Evolutionary conservation across 495 filamentous ascomycete species (phyloP).

Genomic region (Hypoxylon perforatum): DNA sequence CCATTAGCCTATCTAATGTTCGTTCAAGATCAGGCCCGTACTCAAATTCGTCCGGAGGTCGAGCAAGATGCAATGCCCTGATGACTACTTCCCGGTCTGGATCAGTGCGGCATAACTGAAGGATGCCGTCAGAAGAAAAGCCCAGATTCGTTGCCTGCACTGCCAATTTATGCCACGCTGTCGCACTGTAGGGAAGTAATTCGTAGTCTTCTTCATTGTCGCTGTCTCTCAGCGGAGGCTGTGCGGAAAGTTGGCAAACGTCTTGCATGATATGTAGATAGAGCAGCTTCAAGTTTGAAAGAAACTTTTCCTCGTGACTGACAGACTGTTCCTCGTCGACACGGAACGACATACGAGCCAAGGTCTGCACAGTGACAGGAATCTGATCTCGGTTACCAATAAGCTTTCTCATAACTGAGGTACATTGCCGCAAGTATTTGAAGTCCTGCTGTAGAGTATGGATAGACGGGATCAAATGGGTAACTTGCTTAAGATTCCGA

Average conservation of each 20-base stretch:
- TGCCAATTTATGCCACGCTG: constrained; percentile 15
- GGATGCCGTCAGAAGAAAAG: constrained; percentile 12
- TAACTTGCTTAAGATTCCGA: constrained; percentile 1
- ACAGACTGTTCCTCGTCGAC: not conserved
- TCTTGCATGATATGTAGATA: constrained; percentile 15
- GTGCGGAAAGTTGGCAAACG: constrained; percentile 8
- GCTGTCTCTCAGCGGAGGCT: constrained; percentile 3
- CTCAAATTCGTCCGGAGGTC: constrained; percentile 10
- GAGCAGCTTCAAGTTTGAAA: constrained; percentile 4
- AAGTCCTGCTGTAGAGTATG: constrained; percentile 15
- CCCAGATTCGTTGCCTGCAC: constrained; percentile 3
- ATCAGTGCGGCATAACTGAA: constrained; percentile 7
- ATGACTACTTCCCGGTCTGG: constrained; percentile 7
- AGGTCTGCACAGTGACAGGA: constrained; percentile 4
- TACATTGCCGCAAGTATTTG: constrained; percentile 19
- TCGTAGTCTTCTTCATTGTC: constrained; percentile 5
- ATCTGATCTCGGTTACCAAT: constrained; percentile 4
- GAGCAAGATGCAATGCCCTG: constrained; percentile 9
- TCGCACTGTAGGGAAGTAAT: constrained; percentile 2
- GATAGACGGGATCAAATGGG: constrained; percentile 9
- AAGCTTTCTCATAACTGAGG: constrained; percentile 7
- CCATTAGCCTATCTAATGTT: constrained; percentile 5
- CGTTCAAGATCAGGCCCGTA: constrained; percentile 8
- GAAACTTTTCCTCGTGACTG: constrained; percentile 7
- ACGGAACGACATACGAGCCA: constrained; percentile 5